These are phyloP conservation scores for Pythium utonaiense DNA, from an alignment of 352 stramenopile species.

Conservation along the genomic window DNA sequence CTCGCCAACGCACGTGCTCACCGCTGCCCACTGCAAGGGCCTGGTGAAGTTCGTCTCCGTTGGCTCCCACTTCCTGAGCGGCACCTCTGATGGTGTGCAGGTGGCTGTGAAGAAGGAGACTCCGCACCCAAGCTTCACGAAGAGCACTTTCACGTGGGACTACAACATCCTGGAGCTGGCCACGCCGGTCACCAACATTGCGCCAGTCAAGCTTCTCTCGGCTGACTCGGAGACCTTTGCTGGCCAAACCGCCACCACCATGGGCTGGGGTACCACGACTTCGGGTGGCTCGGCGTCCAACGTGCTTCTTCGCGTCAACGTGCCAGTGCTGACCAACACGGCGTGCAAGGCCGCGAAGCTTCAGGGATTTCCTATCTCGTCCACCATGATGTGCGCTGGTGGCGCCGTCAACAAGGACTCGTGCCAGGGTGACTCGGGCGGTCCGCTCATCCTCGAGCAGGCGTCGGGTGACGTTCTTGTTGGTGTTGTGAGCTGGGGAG, in stretches of 20 bases:
- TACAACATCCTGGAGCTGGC: conserved; percentile 43
- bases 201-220: conserved; percentile 3
- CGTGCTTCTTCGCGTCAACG: conserved; percentile 36
- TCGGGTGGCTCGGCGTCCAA: conserved; percentile 26
- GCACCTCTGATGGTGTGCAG: conserved; percentile 36
- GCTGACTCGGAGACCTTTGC: not conserved
- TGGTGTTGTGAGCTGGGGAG: conserved; percentile 57
- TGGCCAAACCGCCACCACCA: conserved; percentile 28
- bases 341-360: conserved; percentile 26
- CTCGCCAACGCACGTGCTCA: conserved; percentile 37
- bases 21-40: conserved; percentile 45
- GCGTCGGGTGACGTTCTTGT: conserved; percentile 33
- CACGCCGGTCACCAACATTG: not conserved
- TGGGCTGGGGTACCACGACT: conserved; percentile 24
- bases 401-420: conserved; percentile 35
- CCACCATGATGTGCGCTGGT: conserved; percentile 54
- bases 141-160: conserved; percentile 26
- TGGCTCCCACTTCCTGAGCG: conserved; percentile 51
- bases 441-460: conserved; percentile 39
- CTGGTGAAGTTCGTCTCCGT: conserved; percentile 41
- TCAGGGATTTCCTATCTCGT: not conserved
- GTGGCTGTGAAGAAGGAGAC: conserved; percentile 6
- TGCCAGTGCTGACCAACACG: conserved; percentile 35
- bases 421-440: conserved; percentile 60
- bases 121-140: conserved; percentile 9